These are phyloP conservation scores for Pleurotus tuoliensis DNA, from an alignment of 768 basidiomycete genomes.

Conservation along the genomic window DNA sequence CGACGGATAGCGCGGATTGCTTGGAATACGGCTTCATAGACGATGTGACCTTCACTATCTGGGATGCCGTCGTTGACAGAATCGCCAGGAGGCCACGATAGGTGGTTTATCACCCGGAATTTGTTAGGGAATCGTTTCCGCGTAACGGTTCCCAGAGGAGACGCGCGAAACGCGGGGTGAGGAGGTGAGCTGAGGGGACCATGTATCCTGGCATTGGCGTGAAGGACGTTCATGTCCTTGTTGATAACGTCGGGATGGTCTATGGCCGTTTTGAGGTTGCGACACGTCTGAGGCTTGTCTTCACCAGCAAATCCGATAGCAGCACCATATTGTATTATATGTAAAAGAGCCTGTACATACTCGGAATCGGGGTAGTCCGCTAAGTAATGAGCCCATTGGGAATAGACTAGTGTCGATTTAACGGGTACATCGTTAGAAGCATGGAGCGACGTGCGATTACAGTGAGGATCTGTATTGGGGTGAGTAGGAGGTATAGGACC, in stretches of 20 bases:
- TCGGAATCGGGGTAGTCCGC: constrained; percentile 22
- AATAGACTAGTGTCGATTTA: not conserved
- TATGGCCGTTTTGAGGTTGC: constrained; percentile 23
- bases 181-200: constrained; percentile 20
- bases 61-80: constrained; percentile 9
- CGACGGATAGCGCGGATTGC: not conserved
- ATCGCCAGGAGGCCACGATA: constrained; percentile 2
- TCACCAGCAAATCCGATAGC: constrained; percentile 21
- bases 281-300: constrained; percentile 9
- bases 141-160: constrained; percentile 19
- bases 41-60: not conserved
- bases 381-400: constrained; percentile 19
- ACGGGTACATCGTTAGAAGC: constrained; percentile 3
- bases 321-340: constrained; percentile 24
- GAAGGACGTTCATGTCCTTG: constrained; percentile 7
- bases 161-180: constrained; percentile 15
- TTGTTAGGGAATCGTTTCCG: constrained; percentile 18
- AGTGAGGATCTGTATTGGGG: constrained; percentile 13
- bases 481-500: constrained; percentile 6
- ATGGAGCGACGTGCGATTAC: constrained; percentile 8
- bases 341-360: constrained; percentile 20
- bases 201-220: constrained; percentile 11
- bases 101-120: constrained; percentile 12
- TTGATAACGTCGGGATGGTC: constrained; percentile 10
- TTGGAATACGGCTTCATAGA: not conserved